Evolutionary conservation across 2,329 filamentous ascomycete species (phyloP).

Genomic region (Cercospora zeina): DNA sequence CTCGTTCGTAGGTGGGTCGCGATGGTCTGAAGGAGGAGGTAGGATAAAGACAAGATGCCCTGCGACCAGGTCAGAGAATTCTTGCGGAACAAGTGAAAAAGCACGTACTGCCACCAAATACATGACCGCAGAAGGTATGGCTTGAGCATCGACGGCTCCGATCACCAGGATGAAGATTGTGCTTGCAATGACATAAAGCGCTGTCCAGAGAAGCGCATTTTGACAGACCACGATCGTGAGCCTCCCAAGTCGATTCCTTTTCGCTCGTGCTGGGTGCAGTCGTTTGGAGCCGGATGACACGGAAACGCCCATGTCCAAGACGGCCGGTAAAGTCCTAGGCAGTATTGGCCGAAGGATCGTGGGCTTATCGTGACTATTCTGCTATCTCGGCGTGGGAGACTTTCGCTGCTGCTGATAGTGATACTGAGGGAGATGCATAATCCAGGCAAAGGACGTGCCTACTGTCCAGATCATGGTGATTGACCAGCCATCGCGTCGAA

Average conservation of each 20-base stretch:
- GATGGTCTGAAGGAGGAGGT: constrained; percentile 28
- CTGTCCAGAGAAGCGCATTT: constrained; percentile 33
- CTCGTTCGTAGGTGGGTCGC: constrained; percentile 23
- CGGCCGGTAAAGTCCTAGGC: not conserved
- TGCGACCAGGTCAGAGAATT: constrained; percentile 15
- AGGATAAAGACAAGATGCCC: constrained; percentile 28
- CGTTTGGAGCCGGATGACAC: not conserved
- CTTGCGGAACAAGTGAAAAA: not conserved
- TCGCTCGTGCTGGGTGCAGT: not conserved
- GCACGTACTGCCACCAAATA: constrained; percentile 27
- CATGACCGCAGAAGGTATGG: constrained; percentile 30
- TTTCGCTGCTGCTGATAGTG: not conserved
- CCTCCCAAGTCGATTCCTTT: constrained; percentile 19
- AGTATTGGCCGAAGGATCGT: not conserved
- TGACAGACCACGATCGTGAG: constrained; percentile 30
- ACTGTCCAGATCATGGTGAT: not conserved
- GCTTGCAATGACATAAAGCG: constrained; percentile 33
- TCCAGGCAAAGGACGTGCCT: not conserved
- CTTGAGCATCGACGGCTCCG: constrained; percentile 22
- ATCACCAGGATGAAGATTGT: constrained; percentile 30
- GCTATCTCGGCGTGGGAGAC: not conserved
- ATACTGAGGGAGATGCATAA: not conserved
- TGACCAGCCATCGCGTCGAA: constrained; percentile 22
- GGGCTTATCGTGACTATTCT: not conserved
- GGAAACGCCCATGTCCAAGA: constrained; percentile 8